A percentile compares a stretch with the other conserved stretches of the same genome.
These are phyloP conservation scores for Parastagonospora nodorum DNA, from an alignment of 2,329 filamentous ascomycete species.

Conservation along the genomic window DNA sequence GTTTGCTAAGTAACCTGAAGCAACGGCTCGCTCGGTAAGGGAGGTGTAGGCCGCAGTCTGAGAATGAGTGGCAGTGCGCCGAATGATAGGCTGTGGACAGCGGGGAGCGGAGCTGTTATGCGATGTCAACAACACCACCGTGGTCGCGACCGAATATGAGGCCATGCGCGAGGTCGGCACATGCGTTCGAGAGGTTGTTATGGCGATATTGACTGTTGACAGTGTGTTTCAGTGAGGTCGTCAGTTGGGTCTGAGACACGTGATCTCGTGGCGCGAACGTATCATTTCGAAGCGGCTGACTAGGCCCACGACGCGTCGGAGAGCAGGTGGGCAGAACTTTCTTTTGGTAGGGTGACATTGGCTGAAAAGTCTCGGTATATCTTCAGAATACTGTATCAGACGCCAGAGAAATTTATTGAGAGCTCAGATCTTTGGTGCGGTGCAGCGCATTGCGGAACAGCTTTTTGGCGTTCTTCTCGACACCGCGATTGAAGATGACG, in stretches of 20 bases:
- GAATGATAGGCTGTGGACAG: slow-evolving; percentile 35
- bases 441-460: slow-evolving; percentile 18
- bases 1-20: slow-evolving; percentile 15
- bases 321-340: slow-evolving; percentile 3
- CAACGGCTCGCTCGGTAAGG: slow-evolving; percentile 13
- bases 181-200: slow-evolving; percentile 15
- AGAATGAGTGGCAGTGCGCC: slow-evolving; percentile 28
- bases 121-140: slow-evolving; percentile 17
- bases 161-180: slow-evolving; percentile 15
- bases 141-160: slow-evolving; percentile 20
- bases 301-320: slow-evolving; percentile 11
- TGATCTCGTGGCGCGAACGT: slow-evolving; percentile 16
- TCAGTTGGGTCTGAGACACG: slow-evolving; percentile 10
- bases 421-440: slow-evolving; percentile 5
- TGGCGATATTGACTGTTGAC: slow-evolving; percentile 19
- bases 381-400: neutral
- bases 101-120: slow-evolving; percentile 21
- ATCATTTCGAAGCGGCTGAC: slow-evolving; percentile 3
- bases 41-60: slow-evolving; percentile 31
- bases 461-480: slow-evolving; percentile 18
- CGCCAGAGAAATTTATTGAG: slow-evolving; percentile 1
- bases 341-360: neutral
- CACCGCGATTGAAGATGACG: slow-evolving; percentile 24
- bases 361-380: slow-evolving; percentile 1
- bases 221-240: slow-evolving; percentile 16